Percentiles rank a stretch among this genome's conserved stretches.
Evolutionary conservation across 139 green algal genomes (phyloP).

Genomic region (Pleodorina starrii): DNA sequence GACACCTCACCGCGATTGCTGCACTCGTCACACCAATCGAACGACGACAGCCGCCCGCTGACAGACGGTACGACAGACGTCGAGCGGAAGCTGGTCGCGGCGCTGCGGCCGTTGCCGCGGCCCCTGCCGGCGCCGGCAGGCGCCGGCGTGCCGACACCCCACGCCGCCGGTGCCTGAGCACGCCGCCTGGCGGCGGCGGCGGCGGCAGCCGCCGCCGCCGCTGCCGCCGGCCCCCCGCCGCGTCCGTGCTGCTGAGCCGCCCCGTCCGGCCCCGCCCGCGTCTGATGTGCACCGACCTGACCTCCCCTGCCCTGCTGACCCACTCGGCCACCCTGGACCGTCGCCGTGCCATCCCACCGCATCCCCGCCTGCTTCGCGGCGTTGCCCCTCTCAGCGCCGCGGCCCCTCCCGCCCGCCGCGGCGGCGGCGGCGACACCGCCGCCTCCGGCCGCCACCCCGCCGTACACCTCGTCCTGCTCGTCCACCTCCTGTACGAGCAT

Average conservation of each 20-base stretch:
- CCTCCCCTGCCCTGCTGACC: background rate
- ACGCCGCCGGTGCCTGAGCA: background rate
- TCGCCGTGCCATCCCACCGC: background rate
- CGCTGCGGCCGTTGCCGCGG: background rate
- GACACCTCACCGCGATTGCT: background rate
- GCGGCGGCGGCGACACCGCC: background rate
- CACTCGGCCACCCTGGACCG: background rate
- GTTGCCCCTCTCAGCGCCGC: background rate
- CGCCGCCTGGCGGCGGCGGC: background rate
- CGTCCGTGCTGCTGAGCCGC: background rate
- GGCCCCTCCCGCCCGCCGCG: background rate
- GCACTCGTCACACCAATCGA: constrained; percentile 45
- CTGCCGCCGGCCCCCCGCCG: background rate
- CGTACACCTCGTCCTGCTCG: constrained; percentile 18
- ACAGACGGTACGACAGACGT: background rate
- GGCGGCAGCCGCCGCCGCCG: background rate
- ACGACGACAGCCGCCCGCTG: background rate
- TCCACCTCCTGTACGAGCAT: constrained; percentile 46
- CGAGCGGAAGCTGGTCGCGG: background rate
- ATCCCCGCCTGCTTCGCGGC: too few relatives aligned
- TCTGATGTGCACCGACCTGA: background rate
- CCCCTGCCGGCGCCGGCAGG: background rate
- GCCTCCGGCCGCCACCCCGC: background rate
- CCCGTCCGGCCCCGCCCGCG: background rate
- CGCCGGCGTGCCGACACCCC: background rate